These are phyloP conservation scores for Ceratorhiza oryzae-sativae DNA, from an alignment of 1,284 basidiomycete species.

Conservation along the genomic window DNA sequence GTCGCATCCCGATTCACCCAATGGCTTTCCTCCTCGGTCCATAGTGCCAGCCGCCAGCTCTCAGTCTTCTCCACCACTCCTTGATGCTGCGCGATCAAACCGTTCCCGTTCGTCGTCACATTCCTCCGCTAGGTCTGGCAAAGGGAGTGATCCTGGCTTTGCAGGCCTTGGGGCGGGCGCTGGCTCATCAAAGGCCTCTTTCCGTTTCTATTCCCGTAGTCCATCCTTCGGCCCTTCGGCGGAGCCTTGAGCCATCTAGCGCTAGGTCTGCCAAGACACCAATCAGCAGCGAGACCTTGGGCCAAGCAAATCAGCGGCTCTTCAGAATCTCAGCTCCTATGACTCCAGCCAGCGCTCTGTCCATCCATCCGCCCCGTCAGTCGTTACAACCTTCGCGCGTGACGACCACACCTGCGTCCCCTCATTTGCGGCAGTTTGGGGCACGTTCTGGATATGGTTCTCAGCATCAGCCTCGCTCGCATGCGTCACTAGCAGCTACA, in stretches of 20 bases:
- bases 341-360: neutral
- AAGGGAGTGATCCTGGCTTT: slow-evolving; percentile 8
- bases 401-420: neutral
- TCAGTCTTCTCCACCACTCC: neutral
- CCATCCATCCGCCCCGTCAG: neutral
- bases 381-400: neutral
- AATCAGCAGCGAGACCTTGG: neutral
- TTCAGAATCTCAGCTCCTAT: slow-evolving; percentile 3
- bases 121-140: slow-evolving; percentile 1
- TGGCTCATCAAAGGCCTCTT: neutral
- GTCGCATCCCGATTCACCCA: slow-evolving; percentile 27
- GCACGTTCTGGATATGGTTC: neutral
- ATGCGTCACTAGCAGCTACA: slow-evolving; percentile 1
- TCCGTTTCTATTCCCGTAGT: neutral
- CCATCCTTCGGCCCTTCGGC: neutral
- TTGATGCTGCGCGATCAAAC: neutral
- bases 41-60: neutral
- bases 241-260: neutral
- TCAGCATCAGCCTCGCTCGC: neutral
- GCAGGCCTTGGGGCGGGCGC: slow-evolving; percentile 18
- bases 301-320: neutral
- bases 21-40: slow-evolving; percentile 2
- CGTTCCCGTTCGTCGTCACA: slow-evolving; percentile 16
- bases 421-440: neutral
- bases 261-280: neutral